A percentile compares a stretch with the other conserved stretches of the same genome.
These are phyloP conservation scores for Fagus crenata DNA, from an alignment of 306 rosid genomes.

Conservation along the genomic window DNA sequence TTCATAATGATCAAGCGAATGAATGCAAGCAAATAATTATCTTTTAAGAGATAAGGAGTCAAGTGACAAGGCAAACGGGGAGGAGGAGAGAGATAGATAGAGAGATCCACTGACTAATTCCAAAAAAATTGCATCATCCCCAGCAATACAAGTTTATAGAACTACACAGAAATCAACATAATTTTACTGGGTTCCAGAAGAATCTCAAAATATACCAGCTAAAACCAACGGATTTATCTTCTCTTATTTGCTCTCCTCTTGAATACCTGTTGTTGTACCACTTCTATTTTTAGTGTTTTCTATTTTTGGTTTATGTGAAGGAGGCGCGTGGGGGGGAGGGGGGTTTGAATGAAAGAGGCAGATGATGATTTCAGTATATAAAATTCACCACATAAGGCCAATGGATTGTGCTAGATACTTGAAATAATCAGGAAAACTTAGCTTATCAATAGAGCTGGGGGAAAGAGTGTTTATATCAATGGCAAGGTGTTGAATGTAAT, in stretches of 20 bases:
- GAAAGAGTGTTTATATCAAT: slow-evolving; percentile 2
- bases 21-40: not conserved
- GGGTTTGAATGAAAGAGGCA: not conserved
- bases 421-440: slow-evolving; percentile 14
- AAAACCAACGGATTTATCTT: too few relatives aligned
- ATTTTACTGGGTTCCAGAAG: too few relatives aligned
- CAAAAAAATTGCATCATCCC: not conserved
- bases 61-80: not conserved
- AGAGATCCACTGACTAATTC: not conserved
- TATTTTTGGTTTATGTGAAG: not conserved
- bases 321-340: not conserved
- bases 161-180: not conserved
- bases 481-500: not conserved
- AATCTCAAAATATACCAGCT: too few relatives aligned
- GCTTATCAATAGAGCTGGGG: not conserved
- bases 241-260: too few relatives aligned
- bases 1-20: not conserved
- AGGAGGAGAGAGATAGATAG: not conserved
- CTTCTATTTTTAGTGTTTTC: not conserved
- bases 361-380: not conserved
- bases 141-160: not conserved
- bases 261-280: too few relatives aligned
- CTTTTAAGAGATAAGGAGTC: not conserved
- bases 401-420: slow-evolving; percentile 16
- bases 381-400: not conserved